Conservation (phyloP, 2,329 filamentous ascomycete genomes). For the Cladosporium sphaerospermum region DNA sequence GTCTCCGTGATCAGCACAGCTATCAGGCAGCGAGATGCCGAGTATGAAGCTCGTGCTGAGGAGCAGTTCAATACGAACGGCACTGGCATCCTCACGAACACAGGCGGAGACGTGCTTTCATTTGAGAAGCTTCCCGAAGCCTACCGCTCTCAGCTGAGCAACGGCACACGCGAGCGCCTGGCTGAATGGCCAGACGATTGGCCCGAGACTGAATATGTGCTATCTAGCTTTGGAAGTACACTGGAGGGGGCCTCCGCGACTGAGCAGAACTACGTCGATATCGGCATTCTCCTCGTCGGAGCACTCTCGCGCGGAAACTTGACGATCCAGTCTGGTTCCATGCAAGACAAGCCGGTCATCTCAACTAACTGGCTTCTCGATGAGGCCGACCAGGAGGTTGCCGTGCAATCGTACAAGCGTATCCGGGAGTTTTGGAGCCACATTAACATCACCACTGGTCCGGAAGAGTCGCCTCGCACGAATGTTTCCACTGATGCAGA, state of each 20-base stretch:
- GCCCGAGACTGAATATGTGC: constrained; percentile 19
- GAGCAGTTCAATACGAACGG: constrained; percentile 11
- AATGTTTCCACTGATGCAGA: constrained; percentile 38
- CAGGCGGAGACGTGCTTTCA: constrained; percentile 15
- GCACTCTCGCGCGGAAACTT: constrained; percentile 23
- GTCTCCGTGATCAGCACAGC: constrained; percentile 7
- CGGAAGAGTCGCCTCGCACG: constrained; percentile 38
- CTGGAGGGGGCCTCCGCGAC: background rate
- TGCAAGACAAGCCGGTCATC: constrained; percentile 25
- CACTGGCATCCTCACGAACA: constrained; percentile 14
- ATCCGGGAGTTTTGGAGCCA: constrained; percentile 7
- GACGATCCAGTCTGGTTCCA: constrained; percentile 17
- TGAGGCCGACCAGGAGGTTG: constrained; percentile 10
- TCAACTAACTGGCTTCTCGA: constrained; percentile 28
- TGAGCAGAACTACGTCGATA: constrained; percentile 14
- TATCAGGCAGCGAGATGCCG: background rate
- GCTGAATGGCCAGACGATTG: constrained; percentile 17
- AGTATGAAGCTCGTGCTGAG: background rate
- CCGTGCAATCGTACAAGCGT: constrained; percentile 21
- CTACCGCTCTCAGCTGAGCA: constrained; percentile 11
- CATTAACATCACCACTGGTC: background rate
- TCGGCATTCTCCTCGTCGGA: constrained; percentile 22
- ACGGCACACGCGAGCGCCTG: constrained; percentile 9
- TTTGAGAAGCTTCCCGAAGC: constrained; percentile 20
- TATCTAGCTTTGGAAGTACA: background rate